Evolutionary conservation across 1,139 yeast species (phyloP), one percentile per base, ranked within the genome.

Genomic region (Yamadazyma dushanensis): DNA sequence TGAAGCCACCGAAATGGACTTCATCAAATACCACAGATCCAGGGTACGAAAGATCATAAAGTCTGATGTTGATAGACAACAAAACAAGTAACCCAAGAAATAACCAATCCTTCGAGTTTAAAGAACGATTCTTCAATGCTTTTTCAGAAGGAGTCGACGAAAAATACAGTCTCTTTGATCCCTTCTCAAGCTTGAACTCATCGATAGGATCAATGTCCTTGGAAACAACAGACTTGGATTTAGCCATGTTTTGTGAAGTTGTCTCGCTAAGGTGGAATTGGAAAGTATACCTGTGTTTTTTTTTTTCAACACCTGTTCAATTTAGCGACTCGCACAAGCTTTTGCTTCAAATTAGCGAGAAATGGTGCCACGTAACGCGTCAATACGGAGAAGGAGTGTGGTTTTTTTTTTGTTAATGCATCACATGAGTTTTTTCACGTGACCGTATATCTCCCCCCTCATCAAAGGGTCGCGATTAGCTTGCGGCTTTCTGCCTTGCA

Each of bases 1-100:
- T 86, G 61, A 83, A 83, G 16, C 86, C 87, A 39, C 94, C 94
- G 45, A 83, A 83, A 46, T 54, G 70, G 26, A 54, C 66, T 37
- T 58, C 78, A 51, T 57, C 71, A 39, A 56, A 64, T 11, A 54
- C 75, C 20, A 59, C 71, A 22, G 60, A 56, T 34, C 56, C 37
- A 5, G 75, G 75, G 17, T 31, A 25, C 1, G 56, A 46, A 27
- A 68, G 54, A 13, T 48, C 43, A 29, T 50, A 46, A 19, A 61
- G 49, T 35, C 73, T 77, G 34, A 86, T 73, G 31, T 61, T 53
- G 8, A 70, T 45, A 0, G 95, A 76, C 25, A 80, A 56, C 2
- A 76, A 47, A n/a, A 80, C 55, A 36, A 92, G 70, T 2, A 61
- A 51, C 1, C 65, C 67, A 14, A 92, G 36, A 32, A 60, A 51